Base-by-base conservation (phyloP, 306 rosid species). In the Sechiopsis laciniata region DNA sequence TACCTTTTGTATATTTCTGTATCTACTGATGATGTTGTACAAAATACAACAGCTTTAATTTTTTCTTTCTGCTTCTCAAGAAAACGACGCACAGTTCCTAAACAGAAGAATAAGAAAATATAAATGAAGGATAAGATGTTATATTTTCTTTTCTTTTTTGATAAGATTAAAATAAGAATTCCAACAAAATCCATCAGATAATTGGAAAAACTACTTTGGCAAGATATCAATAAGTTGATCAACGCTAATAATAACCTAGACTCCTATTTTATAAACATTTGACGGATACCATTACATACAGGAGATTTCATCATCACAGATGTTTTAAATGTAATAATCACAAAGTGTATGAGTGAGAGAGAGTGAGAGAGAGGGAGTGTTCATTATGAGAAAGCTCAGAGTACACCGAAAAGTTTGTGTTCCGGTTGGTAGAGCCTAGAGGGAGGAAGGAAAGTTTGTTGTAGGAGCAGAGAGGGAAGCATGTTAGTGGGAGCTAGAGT, bases 1-100 rank as follows among this genome's bases (percentile, higher is more conserved):
- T 74, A 88, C 99, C 99, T 91, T 84, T 94, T 94, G 77, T 94
- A 94, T 77, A 94, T 91, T 79, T 94, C 99, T 21, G 96, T 94
- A 88, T 94, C 99, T 9, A 76, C 17, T 75, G 95, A 64, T 76
- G 88, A 87, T 73, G 92, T 79, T 72, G 91, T 94, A 79, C 99
- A 91, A 88, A 94, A 94, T 77, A 94, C 95, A 82, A 94, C 90
- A 69, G 97, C 95, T 77, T 82, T 83, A 10, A 94, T 76, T 76
- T 91, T 85, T 86, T 87, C 90, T 78, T 85, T 94, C 77, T 91
- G 97, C 85, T 94, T 94, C 83, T 94, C 99, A 67, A 94, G 89
- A 84, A 94, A 84, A 65, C 99, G 84, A 61, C 99, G 84, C 40
- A 94, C 95, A 75, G 99, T 91, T 84, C 99, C 99, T 94, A 83